A percentile compares a stretch with the other conserved stretches of the same genome.
phyloP scores from a whole-genome alignment of 441 rosid genomes.

The Omphalea diandra region DNA sequence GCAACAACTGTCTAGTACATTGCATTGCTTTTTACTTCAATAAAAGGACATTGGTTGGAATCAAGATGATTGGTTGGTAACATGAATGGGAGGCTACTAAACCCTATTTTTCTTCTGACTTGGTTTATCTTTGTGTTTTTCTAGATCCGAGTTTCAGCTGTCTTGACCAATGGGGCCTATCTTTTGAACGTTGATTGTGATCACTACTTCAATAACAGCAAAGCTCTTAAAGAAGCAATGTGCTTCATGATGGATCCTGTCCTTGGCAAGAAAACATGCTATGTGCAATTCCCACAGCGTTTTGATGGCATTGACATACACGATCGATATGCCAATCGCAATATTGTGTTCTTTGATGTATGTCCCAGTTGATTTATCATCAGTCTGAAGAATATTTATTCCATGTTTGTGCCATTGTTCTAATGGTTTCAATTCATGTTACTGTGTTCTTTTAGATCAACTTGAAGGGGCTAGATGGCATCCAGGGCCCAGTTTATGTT shows the following conservation, averaged over 20 bases:
- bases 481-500: conserved; percentile 98
- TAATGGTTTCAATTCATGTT: conserved; percentile 4
- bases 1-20: background rate
- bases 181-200: conserved; percentile 97
- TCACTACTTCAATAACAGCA: conserved; percentile 98
- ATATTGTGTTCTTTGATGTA: conserved; percentile 97
- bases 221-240: conserved; percentile 98
- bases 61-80: conserved; percentile 5
- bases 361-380: conserved; percentile 28
- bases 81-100: background rate
- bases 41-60: background rate
- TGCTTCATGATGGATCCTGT: conserved; percentile 98
- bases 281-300: conserved; percentile 98
- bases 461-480: conserved; percentile 93
- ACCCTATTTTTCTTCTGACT: conserved; percentile 19
- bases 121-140: conserved; percentile 23
- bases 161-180: conserved; percentile 95
- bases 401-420: background rate
- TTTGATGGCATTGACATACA: conserved; percentile 98
- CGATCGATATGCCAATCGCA: conserved; percentile 98
- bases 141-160: conserved; percentile 98
- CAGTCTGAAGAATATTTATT: conserved; percentile 7
- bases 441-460: conserved; percentile 59
- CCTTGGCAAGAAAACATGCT: conserved; percentile 87
- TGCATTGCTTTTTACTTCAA: background rate